phyloP scores from a whole-genome alignment of 1,284 basidiomycete genomes.

The Cryptococcus jaspeensis region DNA sequence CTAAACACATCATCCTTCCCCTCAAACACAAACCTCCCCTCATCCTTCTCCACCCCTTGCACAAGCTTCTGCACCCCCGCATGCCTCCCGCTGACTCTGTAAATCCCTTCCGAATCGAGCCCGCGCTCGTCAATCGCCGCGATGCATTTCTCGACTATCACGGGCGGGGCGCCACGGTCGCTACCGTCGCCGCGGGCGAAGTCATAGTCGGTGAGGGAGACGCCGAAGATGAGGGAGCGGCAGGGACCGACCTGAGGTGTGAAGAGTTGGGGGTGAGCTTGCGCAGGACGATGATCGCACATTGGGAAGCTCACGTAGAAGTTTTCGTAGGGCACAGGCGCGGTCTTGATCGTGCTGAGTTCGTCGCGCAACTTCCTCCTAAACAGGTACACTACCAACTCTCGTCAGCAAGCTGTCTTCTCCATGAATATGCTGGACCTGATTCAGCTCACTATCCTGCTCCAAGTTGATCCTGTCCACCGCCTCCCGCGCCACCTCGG shows the following conservation, averaged over 20 bases:
- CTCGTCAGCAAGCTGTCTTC: neutral
- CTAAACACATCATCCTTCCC: slow-evolving; percentile 80
- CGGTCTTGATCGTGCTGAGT: slow-evolving; percentile 19
- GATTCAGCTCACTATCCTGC: slow-evolving; percentile 59
- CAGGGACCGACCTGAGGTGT: slow-evolving; percentile 75
- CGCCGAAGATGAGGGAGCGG: slow-evolving; percentile 77
- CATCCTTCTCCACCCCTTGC: slow-evolving; percentile 86
- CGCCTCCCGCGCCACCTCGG: slow-evolving; percentile 50
- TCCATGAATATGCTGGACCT: neutral
- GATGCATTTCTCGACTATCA: slow-evolving; percentile 80
- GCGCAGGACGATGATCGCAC: slow-evolving; percentile 49
- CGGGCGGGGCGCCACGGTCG: slow-evolving; percentile 64
- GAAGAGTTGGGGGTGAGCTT: slow-evolving; percentile 45
- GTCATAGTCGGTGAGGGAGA: slow-evolving; percentile 87
- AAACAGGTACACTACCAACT: slow-evolving; percentile 30
- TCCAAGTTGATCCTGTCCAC: slow-evolving; percentile 68
- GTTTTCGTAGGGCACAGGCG: slow-evolving; percentile 47
- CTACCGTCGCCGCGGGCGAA: slow-evolving; percentile 71
- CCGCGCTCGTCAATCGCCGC: slow-evolving; percentile 75
- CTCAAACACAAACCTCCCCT: slow-evolving; percentile 75
- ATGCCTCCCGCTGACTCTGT: slow-evolving; percentile 66
- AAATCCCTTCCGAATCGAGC: slow-evolving; percentile 73
- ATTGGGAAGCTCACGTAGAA: slow-evolving; percentile 32
- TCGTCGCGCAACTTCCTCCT: slow-evolving; percentile 9
- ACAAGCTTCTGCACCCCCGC: slow-evolving; percentile 82